These are phyloP conservation scores for Plasmopara viticola DNA, from an alignment of 352 stramenopile genomes.

Conservation along the genomic window DNA sequence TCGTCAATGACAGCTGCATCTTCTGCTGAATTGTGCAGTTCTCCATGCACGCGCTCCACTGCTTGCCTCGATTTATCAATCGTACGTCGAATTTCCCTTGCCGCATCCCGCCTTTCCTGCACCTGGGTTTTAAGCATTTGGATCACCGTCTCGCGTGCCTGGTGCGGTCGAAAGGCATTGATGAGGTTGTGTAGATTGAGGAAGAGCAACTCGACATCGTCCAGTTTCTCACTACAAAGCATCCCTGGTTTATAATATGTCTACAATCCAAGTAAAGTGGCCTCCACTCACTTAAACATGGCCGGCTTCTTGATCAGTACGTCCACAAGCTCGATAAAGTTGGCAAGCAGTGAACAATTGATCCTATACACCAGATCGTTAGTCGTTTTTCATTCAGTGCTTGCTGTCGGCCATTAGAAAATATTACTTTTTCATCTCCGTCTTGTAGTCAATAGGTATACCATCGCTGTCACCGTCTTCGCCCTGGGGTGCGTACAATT, in stretches of 20 bases:
- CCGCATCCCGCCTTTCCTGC: conserved; percentile 62
- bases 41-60: conserved; percentile 52
- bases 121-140: conserved; percentile 79
- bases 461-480: conserved; percentile 14
- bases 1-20: conserved; percentile 24
- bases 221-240: conserved; percentile 60
- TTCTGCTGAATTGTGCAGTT: conserved; percentile 51
- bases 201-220: conserved; percentile 82
- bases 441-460: conserved; percentile 53
- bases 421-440: conserved; percentile 70
- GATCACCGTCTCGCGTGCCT: conserved; percentile 79
- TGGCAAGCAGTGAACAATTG: conserved; percentile 77
- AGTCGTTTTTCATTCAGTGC: background rate
- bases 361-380: conserved; percentile 30
- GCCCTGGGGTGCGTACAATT: conserved; percentile 41
- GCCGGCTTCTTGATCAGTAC: conserved; percentile 71
- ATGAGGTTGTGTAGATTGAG: conserved; percentile 89
- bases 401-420: background rate
- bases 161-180: conserved; percentile 80
- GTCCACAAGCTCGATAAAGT: conserved; percentile 81
- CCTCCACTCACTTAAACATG: conserved; percentile 67
- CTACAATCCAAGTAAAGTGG: background rate
- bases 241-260: conserved; percentile 4
- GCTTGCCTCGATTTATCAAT: conserved; percentile 60
- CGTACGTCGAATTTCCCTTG: conserved; percentile 63